Evolutionary conservation across 371 early-diverging fungal genomes (phyloP), one percentile per base, ranked within the genome.

Genomic region (Mucor ambiguus): DNA sequence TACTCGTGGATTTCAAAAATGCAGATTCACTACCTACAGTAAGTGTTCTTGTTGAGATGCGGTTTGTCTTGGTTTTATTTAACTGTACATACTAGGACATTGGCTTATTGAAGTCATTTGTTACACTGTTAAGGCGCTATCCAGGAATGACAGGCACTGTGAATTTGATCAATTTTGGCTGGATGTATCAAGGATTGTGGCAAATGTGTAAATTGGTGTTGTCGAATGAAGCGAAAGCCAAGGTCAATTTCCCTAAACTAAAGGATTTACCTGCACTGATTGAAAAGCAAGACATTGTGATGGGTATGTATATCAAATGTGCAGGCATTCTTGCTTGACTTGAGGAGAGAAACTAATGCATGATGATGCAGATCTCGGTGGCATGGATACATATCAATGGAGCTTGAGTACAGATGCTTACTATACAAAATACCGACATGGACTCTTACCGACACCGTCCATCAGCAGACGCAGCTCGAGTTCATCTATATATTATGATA

Each of bases 181-280:
- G 83, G 83, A 75, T 82, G 68, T 82, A 80, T 66, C 77, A 78
- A 59, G 80, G 83, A 0, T 7, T 82, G 30, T 82, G 83, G 83
- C 83, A 82, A 58, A 82, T 82, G 80, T 64, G 74, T 38, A 82
- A 82, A 48, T 26, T 80, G 20, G 54, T 82, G 33, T 58, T 82
- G 28, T 69, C 79, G 16, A 71, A 80, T 26, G 79, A 82, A 48
- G 81, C 83, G n/a, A 82, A 76, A 38, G 71, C 63, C 35, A 69
- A 77, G 14, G 72, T 82, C 8, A 67, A 70, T 18, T 82, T 80
- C 62, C 79, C 83, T 2, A 72, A 59, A 29, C 12, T 58, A 5
- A 68, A 67, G 16, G 77, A 82, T 10, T 49, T 82, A 2, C 16
- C 18, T 6, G 28, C 35, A 5, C 20, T 72, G n/a, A 70, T 82